These are phyloP conservation scores for Zygotorulaspora chibaensis DNA, from an alignment of 805 yeast genomes.

Conservation along the genomic window DNA sequence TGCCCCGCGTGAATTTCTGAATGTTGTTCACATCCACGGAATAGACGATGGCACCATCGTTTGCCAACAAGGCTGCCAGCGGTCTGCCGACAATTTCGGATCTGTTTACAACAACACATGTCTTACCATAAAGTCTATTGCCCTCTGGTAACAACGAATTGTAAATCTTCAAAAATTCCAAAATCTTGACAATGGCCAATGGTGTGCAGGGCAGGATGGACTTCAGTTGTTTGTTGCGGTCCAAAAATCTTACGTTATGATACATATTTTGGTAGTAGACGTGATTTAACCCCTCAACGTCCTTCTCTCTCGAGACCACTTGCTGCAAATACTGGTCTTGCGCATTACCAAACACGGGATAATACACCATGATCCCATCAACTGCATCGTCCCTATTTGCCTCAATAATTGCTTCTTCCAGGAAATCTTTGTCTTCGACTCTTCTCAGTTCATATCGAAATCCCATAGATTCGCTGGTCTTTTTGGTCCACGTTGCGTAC, in stretches of 20 bases:
- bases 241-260: slow-evolving; percentile 84
- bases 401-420: slow-evolving; percentile 75
- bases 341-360: slow-evolving; percentile 92
- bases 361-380: slow-evolving; percentile 93
- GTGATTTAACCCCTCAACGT: slow-evolving; percentile 93
- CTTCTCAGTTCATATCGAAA: slow-evolving; percentile 74
- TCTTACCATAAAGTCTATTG: slow-evolving; percentile 88
- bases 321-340: slow-evolving; percentile 97
- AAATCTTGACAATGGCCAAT: slow-evolving; percentile 85
- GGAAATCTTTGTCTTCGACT: slow-evolving; percentile 67
- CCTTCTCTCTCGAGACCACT: slow-evolving; percentile 84
- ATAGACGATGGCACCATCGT: slow-evolving; percentile 95
- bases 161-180: slow-evolving; percentile 86
- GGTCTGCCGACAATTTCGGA: slow-evolving; percentile 98
- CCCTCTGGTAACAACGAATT: slow-evolving; percentile 81
- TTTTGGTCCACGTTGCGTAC: slow-evolving; percentile 95
- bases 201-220: slow-evolving; percentile 96
- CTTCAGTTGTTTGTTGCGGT: slow-evolving; percentile 63
- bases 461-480: slow-evolving; percentile 82
- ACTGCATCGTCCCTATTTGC: slow-evolving; percentile 76
- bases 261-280: slow-evolving; percentile 89
- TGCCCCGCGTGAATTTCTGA: slow-evolving; percentile 92
- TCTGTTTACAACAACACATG: slow-evolving; percentile 83
- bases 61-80: slow-evolving; percentile 89
- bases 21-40: slow-evolving; percentile 85